A percentile compares a stretch with the other conserved stretches of the same genome.
These are phyloP conservation scores for Neurospora sp. DNA, from an alignment of 495 filamentous ascomycete genomes.

Conservation along the genomic window DNA sequence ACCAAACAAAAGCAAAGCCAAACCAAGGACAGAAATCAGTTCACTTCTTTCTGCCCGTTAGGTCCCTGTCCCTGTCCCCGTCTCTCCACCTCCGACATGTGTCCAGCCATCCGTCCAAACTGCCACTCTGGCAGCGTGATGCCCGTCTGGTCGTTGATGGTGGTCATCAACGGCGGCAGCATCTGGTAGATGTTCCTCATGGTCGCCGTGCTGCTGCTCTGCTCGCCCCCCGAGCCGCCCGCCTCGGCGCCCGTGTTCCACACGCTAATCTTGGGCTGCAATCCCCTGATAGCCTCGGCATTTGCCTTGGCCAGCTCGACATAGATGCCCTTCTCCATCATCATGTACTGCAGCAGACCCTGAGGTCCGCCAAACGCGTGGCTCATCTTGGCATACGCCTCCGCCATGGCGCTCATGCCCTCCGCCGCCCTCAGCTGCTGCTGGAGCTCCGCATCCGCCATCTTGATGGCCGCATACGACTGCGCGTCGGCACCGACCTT, in stretches of 20 bases:
- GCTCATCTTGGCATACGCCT: slow-evolving; percentile 59
- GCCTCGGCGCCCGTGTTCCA: slow-evolving; percentile 65
- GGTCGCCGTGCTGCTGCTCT: slow-evolving; percentile 25
- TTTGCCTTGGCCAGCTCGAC: slow-evolving; percentile 57
- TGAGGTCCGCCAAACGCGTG: slow-evolving; percentile 65
- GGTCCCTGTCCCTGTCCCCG: background rate
- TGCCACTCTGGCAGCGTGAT: slow-evolving; percentile 66
- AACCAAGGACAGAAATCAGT: background rate
- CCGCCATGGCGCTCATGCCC: slow-evolving; percentile 63
- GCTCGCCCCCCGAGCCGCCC: slow-evolving; percentile 21
- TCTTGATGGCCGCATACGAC: slow-evolving; percentile 38
- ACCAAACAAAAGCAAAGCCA: background rate
- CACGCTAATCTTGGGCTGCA: slow-evolving; percentile 78
- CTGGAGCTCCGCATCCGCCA: slow-evolving; percentile 53
- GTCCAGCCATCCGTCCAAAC: slow-evolving; percentile 36
- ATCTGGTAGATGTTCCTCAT: slow-evolving; percentile 58
- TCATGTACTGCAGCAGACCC: slow-evolving; percentile 65
- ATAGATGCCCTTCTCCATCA: slow-evolving; percentile 61
- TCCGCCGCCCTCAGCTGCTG: slow-evolving; percentile 61
- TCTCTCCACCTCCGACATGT: slow-evolving; percentile 18
- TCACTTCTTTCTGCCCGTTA: background rate
- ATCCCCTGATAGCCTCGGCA: slow-evolving; percentile 59
- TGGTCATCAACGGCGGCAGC: slow-evolving; percentile 66
- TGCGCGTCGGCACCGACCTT: slow-evolving; percentile 29
- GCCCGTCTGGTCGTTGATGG: slow-evolving; percentile 77